These are phyloP conservation scores for Phytopythium vexans DNA, from an alignment of 352 stramenopile species.

Conservation along the genomic window DNA sequence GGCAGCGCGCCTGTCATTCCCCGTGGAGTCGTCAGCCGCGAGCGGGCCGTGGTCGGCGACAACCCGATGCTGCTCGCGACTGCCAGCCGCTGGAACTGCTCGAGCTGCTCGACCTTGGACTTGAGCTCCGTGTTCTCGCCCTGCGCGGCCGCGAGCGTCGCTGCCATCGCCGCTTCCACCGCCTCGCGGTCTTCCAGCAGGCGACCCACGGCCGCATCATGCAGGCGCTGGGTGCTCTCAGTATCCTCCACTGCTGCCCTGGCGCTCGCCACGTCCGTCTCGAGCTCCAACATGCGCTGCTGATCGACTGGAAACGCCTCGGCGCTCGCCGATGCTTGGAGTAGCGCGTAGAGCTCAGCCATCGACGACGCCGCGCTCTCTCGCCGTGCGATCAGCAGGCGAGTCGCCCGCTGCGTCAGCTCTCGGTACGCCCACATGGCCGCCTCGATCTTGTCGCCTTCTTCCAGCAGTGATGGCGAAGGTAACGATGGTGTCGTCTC, in stretches of 20 bases:
- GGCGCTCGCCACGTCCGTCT: conserved; percentile 35
- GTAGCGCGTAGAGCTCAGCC: conserved; percentile 17
- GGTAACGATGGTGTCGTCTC: conserved; percentile 9
- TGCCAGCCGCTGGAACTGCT: conserved; percentile 15
- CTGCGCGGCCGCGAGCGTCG: conserved; percentile 27
- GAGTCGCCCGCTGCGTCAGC: conserved; percentile 41
- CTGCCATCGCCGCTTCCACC: conserved; percentile 39
- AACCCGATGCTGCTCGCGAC: not conserved
- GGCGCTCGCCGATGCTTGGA: conserved; percentile 20
- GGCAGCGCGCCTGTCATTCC: conserved; percentile 5
- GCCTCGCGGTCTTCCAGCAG: conserved; percentile 55
- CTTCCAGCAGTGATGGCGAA: conserved; percentile 7
- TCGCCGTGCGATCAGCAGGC: conserved; percentile 29
- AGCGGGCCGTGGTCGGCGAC: not conserved
- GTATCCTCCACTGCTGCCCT: conserved; percentile 23
- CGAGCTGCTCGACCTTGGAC: conserved; percentile 37
- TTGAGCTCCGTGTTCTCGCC: conserved; percentile 33
- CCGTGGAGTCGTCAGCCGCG: not conserved
- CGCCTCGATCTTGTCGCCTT: conserved; percentile 18
- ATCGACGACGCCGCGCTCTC: conserved; percentile 22
- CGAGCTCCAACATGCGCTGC: conserved; percentile 32
- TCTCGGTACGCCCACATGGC: conserved; percentile 55
- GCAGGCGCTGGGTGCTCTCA: conserved; percentile 32
- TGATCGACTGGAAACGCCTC: conserved; percentile 34
- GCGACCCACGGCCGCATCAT: conserved; percentile 39